Evolutionary conservation across 2,329 filamentous ascomycete species (phyloP).

Genomic region (Ilyonectria sp.): DNA sequence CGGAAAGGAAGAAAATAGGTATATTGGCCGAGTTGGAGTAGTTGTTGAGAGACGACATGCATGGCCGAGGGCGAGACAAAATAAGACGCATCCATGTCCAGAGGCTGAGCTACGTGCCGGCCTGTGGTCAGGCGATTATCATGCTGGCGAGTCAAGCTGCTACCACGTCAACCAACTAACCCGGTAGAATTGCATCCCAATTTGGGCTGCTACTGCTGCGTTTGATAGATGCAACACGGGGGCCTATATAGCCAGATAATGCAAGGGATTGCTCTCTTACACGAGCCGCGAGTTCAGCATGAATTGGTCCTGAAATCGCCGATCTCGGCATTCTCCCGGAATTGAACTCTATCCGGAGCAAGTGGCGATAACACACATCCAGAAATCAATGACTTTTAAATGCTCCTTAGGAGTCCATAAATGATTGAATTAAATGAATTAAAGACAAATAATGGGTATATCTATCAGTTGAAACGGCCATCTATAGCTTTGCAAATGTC

Average conservation of each 20-base stretch:
- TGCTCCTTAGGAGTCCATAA: background rate
- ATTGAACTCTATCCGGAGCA: slow-evolving; percentile 3
- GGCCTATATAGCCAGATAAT: background rate
- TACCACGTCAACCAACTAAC: slow-evolving; percentile 7
- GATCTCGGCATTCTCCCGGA: slow-evolving; percentile 29
- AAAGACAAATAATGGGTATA: slow-evolving; percentile 23
- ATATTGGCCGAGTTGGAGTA: background rate
- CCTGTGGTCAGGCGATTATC: slow-evolving; percentile 42
- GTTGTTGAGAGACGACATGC: slow-evolving; percentile 7
- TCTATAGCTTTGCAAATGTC: background rate
- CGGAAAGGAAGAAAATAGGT: slow-evolving; percentile 6
- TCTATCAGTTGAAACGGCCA: slow-evolving; percentile 11
- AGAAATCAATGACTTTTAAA: background rate
- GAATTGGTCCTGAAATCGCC: slow-evolving; percentile 11
- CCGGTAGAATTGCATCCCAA: background rate
- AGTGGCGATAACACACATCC: slow-evolving; percentile 8
- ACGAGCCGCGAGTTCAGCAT: background rate
- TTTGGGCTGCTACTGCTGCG: background rate
- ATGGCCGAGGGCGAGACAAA: slow-evolving; percentile 29
- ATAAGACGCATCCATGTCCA: slow-evolving; percentile 36
- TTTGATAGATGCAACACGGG: background rate
- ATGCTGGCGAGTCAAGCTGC: slow-evolving; percentile 24
- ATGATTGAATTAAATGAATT: background rate
- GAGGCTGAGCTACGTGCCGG: slow-evolving; percentile 12
- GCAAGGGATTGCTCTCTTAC: background rate